Evolutionary conservation across 2,329 filamentous ascomycete species (phyloP).

Genomic region (Escovopsis weberi): DNA sequence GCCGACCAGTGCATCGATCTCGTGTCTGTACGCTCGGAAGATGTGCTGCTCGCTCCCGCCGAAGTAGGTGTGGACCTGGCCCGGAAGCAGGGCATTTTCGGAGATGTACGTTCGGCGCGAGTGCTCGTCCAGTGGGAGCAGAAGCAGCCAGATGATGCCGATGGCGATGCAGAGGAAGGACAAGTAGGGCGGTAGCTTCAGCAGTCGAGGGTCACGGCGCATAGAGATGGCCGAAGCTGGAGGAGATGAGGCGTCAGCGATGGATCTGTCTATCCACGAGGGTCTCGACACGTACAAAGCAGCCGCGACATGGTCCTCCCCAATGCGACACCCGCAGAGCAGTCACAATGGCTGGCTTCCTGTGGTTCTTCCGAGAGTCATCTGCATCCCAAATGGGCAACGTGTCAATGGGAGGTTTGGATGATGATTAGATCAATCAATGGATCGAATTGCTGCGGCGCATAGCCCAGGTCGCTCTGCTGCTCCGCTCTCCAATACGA

Average conservation of each 20-base stretch:
- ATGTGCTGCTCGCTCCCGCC: conserved; percentile 91
- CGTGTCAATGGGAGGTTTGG: neutral
- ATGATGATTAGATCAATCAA: no score
- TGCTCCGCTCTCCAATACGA: no score
- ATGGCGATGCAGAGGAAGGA: conserved; percentile 74
- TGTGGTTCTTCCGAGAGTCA: neutral
- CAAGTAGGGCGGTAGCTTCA: conserved; percentile 75
- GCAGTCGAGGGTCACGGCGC: conserved; percentile 65
- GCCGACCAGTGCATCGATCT: conserved; percentile 51
- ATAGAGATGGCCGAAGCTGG: conserved; percentile 50
- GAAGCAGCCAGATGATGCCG: conserved; percentile 76
- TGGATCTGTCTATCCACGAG: neutral
- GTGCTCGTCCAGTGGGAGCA: conserved; percentile 82
- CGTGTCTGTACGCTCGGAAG: conserved; percentile 77
- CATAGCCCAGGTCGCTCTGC: no score
- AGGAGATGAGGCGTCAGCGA: neutral
- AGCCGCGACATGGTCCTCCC: conserved; percentile 4
- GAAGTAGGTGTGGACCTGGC: conserved; percentile 97
- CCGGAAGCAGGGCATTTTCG: conserved; percentile 88
- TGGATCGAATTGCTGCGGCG: no score
- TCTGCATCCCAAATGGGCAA: neutral
- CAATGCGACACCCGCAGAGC: neutral
- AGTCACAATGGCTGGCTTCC: neutral
- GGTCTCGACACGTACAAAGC: conserved; percentile 4
- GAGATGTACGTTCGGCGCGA: conserved; percentile 91